Base-by-base conservation (phyloP, 176 grass and related monocot genomes). In the Pharus latifolius region DNA sequence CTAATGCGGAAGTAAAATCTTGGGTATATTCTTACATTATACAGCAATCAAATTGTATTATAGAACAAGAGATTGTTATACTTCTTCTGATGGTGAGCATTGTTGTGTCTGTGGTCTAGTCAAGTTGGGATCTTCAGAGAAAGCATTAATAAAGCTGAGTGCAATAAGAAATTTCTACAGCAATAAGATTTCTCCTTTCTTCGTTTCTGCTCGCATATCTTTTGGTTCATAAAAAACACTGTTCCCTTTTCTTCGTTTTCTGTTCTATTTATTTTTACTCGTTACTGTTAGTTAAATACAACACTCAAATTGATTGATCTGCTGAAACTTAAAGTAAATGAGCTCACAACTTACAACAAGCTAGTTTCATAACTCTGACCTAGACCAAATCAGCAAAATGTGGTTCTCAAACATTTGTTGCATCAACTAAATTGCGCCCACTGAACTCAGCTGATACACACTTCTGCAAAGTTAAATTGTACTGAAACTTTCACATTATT, bases 1-100 rank as follows among this genome's bases (percentile, higher is more conserved):
- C 86, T 97, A 20, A 87, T 87, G 79, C 52, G 73, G 14, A 99
- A 99, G 58, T 94, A 89, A 66, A 47, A 17, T 69, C 28, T 69
- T 40, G 2, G 4, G 27, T 49, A 56, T 19, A 63, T 31, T 31
- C 13, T n/a, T 8, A 43, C 37, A 37, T 44, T 35, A 56, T 46
- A 58, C 63, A 68, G 51, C 18, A 67, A 56, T 48, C 49, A 31
- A 58, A 59, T 37, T 58, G 50, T 65, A 64, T 49, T 6, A 7
- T 51, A 78, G n/a, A 65, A 58, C 29, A 78, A 59, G 43, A 67
- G 40, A 13, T 48, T 45, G 0, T 23, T 52, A 16, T 27, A 59
- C 23, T 47, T 33, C 5, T n/a, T 40, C 23, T n/a, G n/a, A n/a
- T n/a, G n/a, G n/a, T n/a, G n/a, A n/a, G n/a, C n/a, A n/a, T n/a